These are phyloP conservation scores for Saccharomycopsis javanensis DNA, from an alignment of 805 yeast genomes.

Conservation along the genomic window DNA sequence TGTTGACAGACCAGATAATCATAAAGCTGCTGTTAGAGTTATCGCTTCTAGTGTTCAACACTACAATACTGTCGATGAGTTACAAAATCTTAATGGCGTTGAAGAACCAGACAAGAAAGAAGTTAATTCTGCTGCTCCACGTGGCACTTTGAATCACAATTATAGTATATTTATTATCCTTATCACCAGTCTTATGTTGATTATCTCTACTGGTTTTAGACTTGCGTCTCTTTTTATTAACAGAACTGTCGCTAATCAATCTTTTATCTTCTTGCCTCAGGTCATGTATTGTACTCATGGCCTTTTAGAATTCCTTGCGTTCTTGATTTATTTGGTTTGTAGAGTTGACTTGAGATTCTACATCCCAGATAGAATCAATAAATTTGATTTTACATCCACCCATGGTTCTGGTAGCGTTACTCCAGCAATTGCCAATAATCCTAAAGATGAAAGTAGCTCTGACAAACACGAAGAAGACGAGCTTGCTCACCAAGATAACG, in stretches of 20 bases:
- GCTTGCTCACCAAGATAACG: not conserved
- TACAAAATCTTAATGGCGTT: slow-evolving; percentile 25
- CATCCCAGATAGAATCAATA: slow-evolving; percentile 45
- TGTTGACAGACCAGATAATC: slow-evolving; percentile 36
- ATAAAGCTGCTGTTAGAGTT: slow-evolving; percentile 38
- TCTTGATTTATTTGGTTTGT: slow-evolving; percentile 46
- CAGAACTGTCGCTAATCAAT: slow-evolving; percentile 25
- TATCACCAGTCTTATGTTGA: slow-evolving; percentile 38
- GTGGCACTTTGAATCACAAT: slow-evolving; percentile 34
- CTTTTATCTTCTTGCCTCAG: slow-evolving; percentile 42
- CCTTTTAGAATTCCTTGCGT: slow-evolving; percentile 48
- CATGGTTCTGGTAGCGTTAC: not conserved
- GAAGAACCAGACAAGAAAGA: slow-evolving; percentile 2
- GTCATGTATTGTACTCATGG: slow-evolving; percentile 67
- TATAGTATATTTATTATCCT: slow-evolving; percentile 36
- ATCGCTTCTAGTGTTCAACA: slow-evolving; percentile 46
- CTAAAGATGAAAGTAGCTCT: not conserved
- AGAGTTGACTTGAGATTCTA: slow-evolving; percentile 72
- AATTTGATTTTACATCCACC: not conserved
- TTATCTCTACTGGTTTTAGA: slow-evolving; percentile 43
- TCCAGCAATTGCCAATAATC: not conserved
- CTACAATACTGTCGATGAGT: slow-evolving; percentile 27
- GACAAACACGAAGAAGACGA: not conserved
- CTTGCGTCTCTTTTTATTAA: slow-evolving; percentile 35
- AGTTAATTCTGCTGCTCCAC: slow-evolving; percentile 19